These are phyloP conservation scores for Paxillus ammoniavirescens DNA, from an alignment of 768 basidiomycete species.

Conservation along the genomic window DNA sequence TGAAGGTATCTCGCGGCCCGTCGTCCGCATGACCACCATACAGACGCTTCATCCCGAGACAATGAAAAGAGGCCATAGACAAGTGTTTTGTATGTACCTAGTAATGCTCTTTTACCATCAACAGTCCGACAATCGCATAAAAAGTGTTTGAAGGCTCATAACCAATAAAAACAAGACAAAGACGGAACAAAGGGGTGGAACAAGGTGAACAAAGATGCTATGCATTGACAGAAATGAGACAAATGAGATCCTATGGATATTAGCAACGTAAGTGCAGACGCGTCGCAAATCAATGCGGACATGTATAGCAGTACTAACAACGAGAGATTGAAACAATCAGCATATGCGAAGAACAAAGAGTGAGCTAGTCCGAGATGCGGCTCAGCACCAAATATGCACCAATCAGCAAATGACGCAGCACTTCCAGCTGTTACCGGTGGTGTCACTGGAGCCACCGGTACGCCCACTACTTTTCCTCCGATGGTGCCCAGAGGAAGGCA, in stretches of 20 bases:
- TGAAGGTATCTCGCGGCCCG: conserved; percentile 43
- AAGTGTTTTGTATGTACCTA: not conserved
- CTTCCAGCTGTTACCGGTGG: conserved; percentile 45
- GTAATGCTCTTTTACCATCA: conserved; percentile 3
- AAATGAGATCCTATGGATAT: conserved; percentile 15
- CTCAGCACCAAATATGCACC: not conserved
- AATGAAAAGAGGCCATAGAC: not conserved
- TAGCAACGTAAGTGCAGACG: conserved; percentile 1
- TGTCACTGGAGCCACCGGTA: conserved; percentile 35
- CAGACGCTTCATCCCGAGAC: not conserved
- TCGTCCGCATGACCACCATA: not conserved
- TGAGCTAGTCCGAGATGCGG: not conserved
- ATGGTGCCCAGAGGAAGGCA: conserved; percentile 52
- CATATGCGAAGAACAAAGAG: not conserved
- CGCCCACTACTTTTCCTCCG: conserved; percentile 55
- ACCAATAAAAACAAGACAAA: not conserved
- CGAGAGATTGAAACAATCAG: not conserved
- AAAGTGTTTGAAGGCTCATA: not conserved
- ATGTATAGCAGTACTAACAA: not conserved
- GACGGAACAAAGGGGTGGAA: not conserved
- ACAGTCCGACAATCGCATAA: conserved; percentile 4
- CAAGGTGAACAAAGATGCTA: conserved; percentile 9
- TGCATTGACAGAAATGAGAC: conserved; percentile 13
- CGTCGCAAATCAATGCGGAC: not conserved
- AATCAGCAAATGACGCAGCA: conserved; percentile 71